A percentile compares a stretch with the other conserved stretches of the same genome.
phyloP scores from a whole-genome alignment of 1,139 yeast genomes.

The Kluyveromyces sp. region DNA sequence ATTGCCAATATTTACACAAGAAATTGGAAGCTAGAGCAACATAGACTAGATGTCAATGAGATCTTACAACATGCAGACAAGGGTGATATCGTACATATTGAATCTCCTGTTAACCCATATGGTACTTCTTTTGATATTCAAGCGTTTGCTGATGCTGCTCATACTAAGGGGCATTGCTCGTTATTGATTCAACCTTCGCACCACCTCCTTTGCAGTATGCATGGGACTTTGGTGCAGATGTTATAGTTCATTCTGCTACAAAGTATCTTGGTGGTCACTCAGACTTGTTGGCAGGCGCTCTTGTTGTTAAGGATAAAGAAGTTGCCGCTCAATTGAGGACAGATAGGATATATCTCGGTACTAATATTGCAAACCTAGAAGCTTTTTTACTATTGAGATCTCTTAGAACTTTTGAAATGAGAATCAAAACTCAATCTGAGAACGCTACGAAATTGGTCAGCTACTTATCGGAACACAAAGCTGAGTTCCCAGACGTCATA shows the following conservation, averaged over 20 bases:
- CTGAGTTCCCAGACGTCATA: conserved; percentile 39
- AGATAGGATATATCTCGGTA: conserved; percentile 67
- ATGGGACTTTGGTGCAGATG: conserved; percentile 71
- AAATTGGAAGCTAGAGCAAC: conserved; percentile 48
- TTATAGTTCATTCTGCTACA: conserved; percentile 84
- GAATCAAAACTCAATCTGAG: conserved; percentile 58
- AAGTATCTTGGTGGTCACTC: conserved; percentile 92
- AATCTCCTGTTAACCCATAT: conserved; percentile 82
- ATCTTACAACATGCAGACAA: conserved; percentile 42
- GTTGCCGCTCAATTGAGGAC: conserved; percentile 39
- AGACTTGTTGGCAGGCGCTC: conserved; percentile 77
- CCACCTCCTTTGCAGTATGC: conserved; percentile 88
- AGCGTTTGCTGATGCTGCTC: conserved; percentile 59
- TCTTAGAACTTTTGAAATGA: conserved; percentile 65
- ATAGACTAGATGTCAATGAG: conserved; percentile 40
- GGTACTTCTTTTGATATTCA: conserved; percentile 63
- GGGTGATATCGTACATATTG: conserved; percentile 79
- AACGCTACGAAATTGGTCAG: conserved; percentile 58
- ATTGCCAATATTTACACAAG: conserved; percentile 57
- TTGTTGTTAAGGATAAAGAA: conserved; percentile 51
- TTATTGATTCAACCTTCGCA: conserved; percentile 85
- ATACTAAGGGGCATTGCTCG: conserved; percentile 53
- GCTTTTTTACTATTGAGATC: conserved; percentile 68
- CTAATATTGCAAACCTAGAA: conserved; percentile 73
- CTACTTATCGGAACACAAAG: conserved; percentile 44